Percentiles rank a stretch among this genome's conserved stretches.
Conservation (phyloP, 1,284 basidiomycete genomes). For the Apiotrichum veenhuisii region DNA sequence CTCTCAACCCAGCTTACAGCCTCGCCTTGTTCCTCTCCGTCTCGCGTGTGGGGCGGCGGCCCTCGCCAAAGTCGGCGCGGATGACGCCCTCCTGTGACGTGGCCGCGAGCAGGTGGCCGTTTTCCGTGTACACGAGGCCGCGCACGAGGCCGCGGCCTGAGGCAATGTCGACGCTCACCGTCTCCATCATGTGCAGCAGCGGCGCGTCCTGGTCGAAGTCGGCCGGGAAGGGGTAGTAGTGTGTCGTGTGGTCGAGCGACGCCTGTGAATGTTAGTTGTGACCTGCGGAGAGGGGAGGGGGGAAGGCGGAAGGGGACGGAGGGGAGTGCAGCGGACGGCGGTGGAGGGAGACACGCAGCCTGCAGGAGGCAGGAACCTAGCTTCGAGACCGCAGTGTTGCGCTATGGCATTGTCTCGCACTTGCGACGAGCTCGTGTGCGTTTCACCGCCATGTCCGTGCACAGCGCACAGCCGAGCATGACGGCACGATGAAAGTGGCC, state of each 20-base stretch:
- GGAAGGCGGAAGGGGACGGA: background rate
- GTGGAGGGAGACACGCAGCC: too few relatives aligned
- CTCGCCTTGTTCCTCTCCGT: constrained; percentile 29
- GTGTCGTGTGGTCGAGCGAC: constrained; percentile 78
- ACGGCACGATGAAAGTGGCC: too few relatives aligned
- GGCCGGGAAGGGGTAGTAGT: constrained; percentile 69
- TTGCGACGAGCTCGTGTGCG: too few relatives aligned
- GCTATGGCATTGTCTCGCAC: too few relatives aligned
- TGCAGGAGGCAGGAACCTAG: too few relatives aligned
- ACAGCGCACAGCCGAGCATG: too few relatives aligned
- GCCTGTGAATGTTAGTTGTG: constrained; percentile 54
- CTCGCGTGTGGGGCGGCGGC: constrained; percentile 14
- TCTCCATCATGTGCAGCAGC: constrained; percentile 73
- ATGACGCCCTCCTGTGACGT: constrained; percentile 76
- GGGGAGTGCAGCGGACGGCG: background rate
- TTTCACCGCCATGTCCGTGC: too few relatives aligned
- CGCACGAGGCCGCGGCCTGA: constrained; percentile 69
- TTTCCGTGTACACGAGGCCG: constrained; percentile 70
- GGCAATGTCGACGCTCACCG: constrained; percentile 58
- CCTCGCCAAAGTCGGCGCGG: constrained; percentile 33
- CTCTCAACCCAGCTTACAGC: constrained; percentile 15
- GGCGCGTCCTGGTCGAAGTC: constrained; percentile 73
- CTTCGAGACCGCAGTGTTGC: too few relatives aligned
- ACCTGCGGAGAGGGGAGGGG: background rate
- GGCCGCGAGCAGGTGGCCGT: constrained; percentile 69